Conservation (phyloP, 1,284 basidiomycete species). For the Ustilago hordei region DNA sequence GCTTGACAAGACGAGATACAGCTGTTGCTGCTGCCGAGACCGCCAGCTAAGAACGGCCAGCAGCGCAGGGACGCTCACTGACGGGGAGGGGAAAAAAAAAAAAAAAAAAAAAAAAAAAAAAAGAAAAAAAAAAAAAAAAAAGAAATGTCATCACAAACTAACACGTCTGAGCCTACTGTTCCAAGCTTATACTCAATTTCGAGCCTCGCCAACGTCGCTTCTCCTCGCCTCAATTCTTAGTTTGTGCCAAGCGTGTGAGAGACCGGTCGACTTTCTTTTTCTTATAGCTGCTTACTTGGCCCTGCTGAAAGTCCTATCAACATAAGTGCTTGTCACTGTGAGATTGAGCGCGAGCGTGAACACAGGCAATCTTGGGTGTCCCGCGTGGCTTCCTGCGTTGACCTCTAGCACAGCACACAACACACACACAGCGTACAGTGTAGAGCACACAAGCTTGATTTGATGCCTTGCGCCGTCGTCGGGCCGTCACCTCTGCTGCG, state of each 20-base stretch:
- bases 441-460: too few relatives aligned
- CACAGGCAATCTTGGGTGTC: neutral
- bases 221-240: neutral
- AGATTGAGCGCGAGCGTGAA: neutral
- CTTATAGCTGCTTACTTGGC: neutral
- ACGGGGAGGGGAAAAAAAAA: too few relatives aligned
- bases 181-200: too few relatives aligned
- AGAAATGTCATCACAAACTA: neutral
- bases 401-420: neutral
- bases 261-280: neutral
- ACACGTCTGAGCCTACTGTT: neutral
- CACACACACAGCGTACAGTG: neutral
- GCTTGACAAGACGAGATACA: too few relatives aligned
- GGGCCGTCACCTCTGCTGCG: neutral
- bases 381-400: neutral
- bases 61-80: neutral
- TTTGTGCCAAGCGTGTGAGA: neutral
- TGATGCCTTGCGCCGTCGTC: neutral
- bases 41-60: neutral
- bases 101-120: neutral
- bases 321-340: neutral
- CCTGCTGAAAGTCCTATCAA: neutral
- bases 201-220: constrained; percentile 5
- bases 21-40: too few relatives aligned
- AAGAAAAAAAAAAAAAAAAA: neutral